Percentiles rank a stretch among this genome's conserved stretches.
These are phyloP conservation scores for Arctium lappa DNA, from an alignment of 129 eudicot species.

Conservation along the genomic window DNA sequence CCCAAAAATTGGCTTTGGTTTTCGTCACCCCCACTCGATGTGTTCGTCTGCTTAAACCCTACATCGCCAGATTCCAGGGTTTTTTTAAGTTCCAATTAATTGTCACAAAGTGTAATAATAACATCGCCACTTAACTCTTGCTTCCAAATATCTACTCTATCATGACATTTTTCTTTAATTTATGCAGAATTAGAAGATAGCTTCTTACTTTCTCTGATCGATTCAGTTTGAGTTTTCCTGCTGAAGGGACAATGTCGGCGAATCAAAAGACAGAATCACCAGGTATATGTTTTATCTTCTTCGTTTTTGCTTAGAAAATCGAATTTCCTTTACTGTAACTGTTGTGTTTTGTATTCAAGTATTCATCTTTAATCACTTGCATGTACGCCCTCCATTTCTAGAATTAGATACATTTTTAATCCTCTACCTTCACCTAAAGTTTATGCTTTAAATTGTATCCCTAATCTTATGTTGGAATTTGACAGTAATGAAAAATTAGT, in stretches of 20 bases:
- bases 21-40: not conserved
- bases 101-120: not conserved
- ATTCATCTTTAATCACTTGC: not conserved
- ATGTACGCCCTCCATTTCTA: not conserved
- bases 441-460: not conserved
- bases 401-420: not conserved
- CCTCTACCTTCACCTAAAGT: not conserved
- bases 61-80: conserved; percentile 11
- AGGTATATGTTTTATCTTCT: conserved; percentile 7
- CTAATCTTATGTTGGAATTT: not conserved
- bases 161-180: not conserved
- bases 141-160: not conserved
- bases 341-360: not conserved
- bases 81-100: conserved; percentile 10
- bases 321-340: not conserved
- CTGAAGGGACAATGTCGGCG: conserved; percentile 26
- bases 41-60: conserved; percentile 11
- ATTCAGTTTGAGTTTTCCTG: conserved; percentile 4
- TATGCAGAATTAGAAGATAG: conserved; percentile 9
- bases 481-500: not conserved
- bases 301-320: not conserved
- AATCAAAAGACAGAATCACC: conserved; percentile 25
- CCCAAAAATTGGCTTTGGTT: not conserved
- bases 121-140: not conserved
- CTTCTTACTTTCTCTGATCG: conserved; percentile 11